A percentile compares a stretch with the other conserved stretches of the same genome.
These are phyloP conservation scores for Phylloporus arenicola DNA, from an alignment of 768 basidiomycete species.

Conservation along the genomic window DNA sequence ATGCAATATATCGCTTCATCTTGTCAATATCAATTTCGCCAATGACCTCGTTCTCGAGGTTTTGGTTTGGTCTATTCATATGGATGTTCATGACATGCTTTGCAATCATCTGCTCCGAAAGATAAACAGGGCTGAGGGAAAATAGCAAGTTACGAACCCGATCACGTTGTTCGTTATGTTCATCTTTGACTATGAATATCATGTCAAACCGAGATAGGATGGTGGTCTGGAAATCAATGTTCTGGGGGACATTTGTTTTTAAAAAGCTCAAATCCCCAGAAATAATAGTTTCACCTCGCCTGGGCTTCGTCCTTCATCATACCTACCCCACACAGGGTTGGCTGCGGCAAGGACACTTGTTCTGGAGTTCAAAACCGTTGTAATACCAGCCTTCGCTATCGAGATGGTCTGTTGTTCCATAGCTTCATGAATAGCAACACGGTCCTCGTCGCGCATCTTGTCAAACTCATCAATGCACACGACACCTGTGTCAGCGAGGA, in stretches of 20 bases:
- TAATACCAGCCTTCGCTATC: conserved; percentile 98
- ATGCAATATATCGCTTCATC: conserved; percentile 97
- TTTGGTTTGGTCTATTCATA: conserved; percentile 82
- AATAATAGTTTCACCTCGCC: conserved; percentile 60
- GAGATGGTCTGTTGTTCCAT: conserved; percentile 99
- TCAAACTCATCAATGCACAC: conserved; percentile 99
- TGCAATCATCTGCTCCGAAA: conserved; percentile 71
- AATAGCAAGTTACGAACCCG: conserved; percentile 46
- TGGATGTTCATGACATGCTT: conserved; percentile 98
- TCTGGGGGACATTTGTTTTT: conserved; percentile 35
- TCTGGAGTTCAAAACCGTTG: conserved; percentile 92
- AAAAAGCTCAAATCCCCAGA: not conserved
- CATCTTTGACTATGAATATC: conserved; percentile 99
- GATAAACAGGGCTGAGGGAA: not conserved
- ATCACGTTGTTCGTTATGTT: conserved; percentile 92
- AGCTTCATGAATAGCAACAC: conserved; percentile 98
- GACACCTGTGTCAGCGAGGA: conserved; percentile 95
- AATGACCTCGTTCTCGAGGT: conserved; percentile 53
- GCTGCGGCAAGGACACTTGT: conserved; percentile 96
- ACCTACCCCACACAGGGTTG: conserved; percentile 96
- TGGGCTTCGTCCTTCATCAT: conserved; percentile 93
- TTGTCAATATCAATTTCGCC: conserved; percentile 96
- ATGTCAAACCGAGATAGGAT: conserved; percentile 98
- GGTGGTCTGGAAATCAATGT: conserved; percentile 97
- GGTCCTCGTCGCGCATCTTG: conserved; percentile 99